phyloP scores from a whole-genome alignment of 371 early-diverging fungal species.

The Coemansia sp. region DNA sequence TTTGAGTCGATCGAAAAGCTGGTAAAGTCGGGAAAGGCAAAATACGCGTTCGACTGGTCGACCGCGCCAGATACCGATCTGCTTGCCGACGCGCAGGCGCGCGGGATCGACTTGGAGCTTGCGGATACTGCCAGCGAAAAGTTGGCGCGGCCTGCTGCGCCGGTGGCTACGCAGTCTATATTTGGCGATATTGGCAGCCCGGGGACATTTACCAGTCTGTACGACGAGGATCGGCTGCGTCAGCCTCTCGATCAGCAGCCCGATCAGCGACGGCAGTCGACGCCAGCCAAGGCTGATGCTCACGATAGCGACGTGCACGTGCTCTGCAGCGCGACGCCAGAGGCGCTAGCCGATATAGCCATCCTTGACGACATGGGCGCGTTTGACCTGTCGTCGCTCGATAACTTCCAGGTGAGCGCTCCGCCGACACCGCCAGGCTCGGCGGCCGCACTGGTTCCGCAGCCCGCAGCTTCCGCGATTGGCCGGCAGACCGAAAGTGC shows the following conservation, averaged over 20 bases:
- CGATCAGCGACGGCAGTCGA: not conserved
- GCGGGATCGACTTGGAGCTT: slow-evolving; percentile 29
- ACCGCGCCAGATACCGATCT: slow-evolving; percentile 13
- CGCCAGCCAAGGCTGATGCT: too few relatives aligned
- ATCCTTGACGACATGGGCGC: slow-evolving; percentile 9
- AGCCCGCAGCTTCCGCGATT: not conserved
- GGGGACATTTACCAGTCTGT: slow-evolving; percentile 34
- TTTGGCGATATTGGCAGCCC: slow-evolving; percentile 46
- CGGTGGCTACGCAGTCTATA: slow-evolving; percentile 1
- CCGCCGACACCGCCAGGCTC: slow-evolving; percentile 28
- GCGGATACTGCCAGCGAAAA: not conserved
- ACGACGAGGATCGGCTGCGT: slow-evolving; percentile 17
- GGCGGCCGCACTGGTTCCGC: not conserved
- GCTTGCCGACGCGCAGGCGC: slow-evolving; percentile 20
- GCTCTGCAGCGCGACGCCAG: slow-evolving; percentile 5
- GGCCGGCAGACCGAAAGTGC: not conserved
- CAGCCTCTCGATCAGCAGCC: not conserved
- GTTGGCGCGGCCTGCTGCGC: not conserved
- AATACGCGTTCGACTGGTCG: slow-evolving; percentile 38
- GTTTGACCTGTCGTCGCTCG: slow-evolving; percentile 16
- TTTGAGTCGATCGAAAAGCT: slow-evolving; percentile 33
- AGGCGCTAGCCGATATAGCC: not conserved
- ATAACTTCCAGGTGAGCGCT: slow-evolving; percentile 20
- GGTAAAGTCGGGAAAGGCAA: slow-evolving; percentile 39
- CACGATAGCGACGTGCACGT: not conserved